Base-by-base conservation (phyloP, 2,329 filamentous ascomycete species). In the Penicillium brasilianum region DNA sequence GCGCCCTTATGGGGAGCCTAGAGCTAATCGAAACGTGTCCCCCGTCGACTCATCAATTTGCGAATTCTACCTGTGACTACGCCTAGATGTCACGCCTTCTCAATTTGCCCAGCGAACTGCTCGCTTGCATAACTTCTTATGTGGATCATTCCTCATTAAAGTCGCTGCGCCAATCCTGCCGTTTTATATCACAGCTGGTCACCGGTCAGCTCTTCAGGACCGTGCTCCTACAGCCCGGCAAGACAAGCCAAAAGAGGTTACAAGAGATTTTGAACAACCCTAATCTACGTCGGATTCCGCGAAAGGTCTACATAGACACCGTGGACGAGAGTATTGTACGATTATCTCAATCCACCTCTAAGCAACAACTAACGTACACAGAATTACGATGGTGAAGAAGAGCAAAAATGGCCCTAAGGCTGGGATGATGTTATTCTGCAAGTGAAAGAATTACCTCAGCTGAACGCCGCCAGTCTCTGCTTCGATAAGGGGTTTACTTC, bases 271-370 rank as follows among this genome's bases (percentile, higher is more conserved):
- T 59, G 56, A 58, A 53, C 48, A 53, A 58, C 48, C 56, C 56
- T 30, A 58, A 28, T 53, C 56, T 58, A 53, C 49, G 56, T 58
- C 48, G 25, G 22, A 37, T 58, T 39, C 56, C 48, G 39, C 56
- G 48, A 58, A 58, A 58, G 56, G 53, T 58, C 48, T 58, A 58
- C 56, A 53, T 58, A 58, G 56, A 58, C 49, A 58, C 56, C 56
- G 56, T 58, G 56, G 56, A 58, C 48, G 39, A 58, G 37, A 58
- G 37, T 46, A n/a, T 58, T 48, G 56, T 58, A 53, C 49, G 49
- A 58, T 53, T 39, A 46, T 58, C 56, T 53, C 37, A 53, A 53
- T 58, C 37, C 37, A 53, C 14, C 36, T 58, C 37, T 30, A 53
- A 53, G 56, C 56, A 58, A 53, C 37, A 46, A 53, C 56, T 58